Evolutionary conservation across 2,329 filamentous ascomycete genomes (phyloP), one percentile per base, ranked within the genome.

Genomic region (Phyllosticta citriasiana): DNA sequence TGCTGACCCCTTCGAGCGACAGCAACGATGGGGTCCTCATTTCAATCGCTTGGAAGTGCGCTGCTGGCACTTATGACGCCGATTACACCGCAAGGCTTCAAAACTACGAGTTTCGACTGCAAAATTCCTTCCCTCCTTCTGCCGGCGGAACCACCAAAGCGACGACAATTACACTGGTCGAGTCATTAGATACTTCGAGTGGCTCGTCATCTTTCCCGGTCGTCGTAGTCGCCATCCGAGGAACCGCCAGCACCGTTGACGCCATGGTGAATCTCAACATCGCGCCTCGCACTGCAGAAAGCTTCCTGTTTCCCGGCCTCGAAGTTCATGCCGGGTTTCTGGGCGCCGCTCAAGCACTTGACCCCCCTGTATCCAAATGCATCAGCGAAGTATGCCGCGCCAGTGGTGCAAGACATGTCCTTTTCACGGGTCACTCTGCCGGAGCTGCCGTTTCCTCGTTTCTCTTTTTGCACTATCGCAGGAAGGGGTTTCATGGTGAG

Each of bases 341-440:
- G 1, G 50, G 50, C 24, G 50, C 50, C 3, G 50, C 50, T 1
- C 2, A 53, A 25, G 50, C 50, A 9, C 8, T 53, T 4, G 50
- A 19, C 1, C n/a, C n/a, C 5, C 19, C 2, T 7, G 24, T 53
- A 6, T 53, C 50, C 3, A 25, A n/a, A 9, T 2, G 8, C 50
- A 10, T 53, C 8, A 9, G 4, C 1, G 19, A 53, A 53, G 24
- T 19, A 1, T 53, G 8, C 50, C 50, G 9, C n/a, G 16, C 16
- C 2, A 9, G 10, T 7, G 8, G 8, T 3, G 50, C 10, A 19
- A 9, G 10, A 19, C 33, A 59, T 22, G 24, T 59, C 12, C n/a
- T 59, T 40, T 59, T 59, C 27, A 59, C 57, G 2, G 57, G 57
- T 4, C 57, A 59, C 25, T 59, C 47, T 1, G 57, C 57, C 24